Conservation (phyloP, 139 green algal species). For the Closterium sp. region DNA sequence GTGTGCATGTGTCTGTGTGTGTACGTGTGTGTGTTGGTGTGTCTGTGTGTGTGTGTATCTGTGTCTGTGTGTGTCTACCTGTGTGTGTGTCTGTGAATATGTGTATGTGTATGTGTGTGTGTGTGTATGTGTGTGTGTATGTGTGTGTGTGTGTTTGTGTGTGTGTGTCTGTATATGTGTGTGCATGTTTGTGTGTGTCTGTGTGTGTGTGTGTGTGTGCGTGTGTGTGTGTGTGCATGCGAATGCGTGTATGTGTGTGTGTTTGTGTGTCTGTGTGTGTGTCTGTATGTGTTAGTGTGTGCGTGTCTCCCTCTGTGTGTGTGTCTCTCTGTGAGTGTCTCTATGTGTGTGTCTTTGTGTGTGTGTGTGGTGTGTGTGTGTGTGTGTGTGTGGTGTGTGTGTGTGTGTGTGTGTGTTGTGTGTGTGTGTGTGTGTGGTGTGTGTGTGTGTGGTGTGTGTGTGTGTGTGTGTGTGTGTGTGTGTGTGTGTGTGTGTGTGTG, state of each 20-base stretch:
- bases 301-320: not conserved
- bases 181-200: not conserved
- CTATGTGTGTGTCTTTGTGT: too few relatives aligned
- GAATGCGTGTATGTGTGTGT: not conserved
- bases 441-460: too few relatives aligned
- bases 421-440: too few relatives aligned
- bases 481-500: too few relatives aligned
- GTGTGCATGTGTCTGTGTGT: too few relatives aligned
- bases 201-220: not conserved
- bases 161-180: not conserved
- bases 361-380: too few relatives aligned
- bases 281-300: not conserved
- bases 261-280: not conserved
- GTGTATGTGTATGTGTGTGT: not conserved
- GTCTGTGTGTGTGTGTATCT: not conserved
- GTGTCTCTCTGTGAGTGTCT: too few relatives aligned
- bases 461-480: too few relatives aligned
- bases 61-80: not conserved
- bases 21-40: not conserved
- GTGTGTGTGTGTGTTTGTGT: not conserved
- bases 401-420: too few relatives aligned
- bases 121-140: not conserved
- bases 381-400: too few relatives aligned
- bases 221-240: not conserved
- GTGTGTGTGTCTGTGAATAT: not conserved